Evolutionary conservation across 2,329 filamentous ascomycete genomes (phyloP).

Genomic region (Phyllosticta paracitricarpa): DNA sequence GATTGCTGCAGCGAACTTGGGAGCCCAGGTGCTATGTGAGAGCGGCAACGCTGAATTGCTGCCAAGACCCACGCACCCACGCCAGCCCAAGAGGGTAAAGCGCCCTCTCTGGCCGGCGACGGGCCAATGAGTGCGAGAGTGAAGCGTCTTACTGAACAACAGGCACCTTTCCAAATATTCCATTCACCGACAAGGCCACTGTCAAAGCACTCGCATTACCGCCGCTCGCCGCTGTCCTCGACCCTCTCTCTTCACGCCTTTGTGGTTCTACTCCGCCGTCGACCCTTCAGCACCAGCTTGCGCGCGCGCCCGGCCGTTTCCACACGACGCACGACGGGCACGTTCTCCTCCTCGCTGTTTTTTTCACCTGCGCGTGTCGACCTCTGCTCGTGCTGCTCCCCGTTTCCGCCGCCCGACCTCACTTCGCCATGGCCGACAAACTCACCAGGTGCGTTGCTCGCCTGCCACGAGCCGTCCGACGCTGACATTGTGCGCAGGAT

Average conservation of each 20-base stretch:
- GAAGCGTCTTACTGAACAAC: background rate
- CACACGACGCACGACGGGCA: slow-evolving; percentile 3
- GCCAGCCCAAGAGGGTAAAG: no score
- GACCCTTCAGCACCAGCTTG: slow-evolving; percentile 1
- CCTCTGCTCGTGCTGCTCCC: background rate
- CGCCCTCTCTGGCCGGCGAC: no score
- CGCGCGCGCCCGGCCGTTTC: background rate
- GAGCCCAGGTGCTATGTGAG: background rate
- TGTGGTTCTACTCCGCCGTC: slow-evolving; percentile 1
- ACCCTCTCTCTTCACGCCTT: background rate
- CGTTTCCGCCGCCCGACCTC: background rate
- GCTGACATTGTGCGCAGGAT: slow-evolving; percentile 51
- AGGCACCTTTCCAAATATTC: background rate
- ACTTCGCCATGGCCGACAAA: slow-evolving; percentile 70
- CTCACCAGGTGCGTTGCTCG: slow-evolving; percentile 66
- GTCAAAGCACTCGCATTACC: slow-evolving; percentile 7
- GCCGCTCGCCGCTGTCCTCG: slow-evolving; percentile 5
- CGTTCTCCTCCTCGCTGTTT: background rate
- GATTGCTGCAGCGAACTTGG: background rate
- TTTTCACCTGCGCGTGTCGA: background rate
- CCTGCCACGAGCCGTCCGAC: background rate
- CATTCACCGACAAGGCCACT: slow-evolving; percentile 9
- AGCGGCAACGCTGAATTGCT: background rate
- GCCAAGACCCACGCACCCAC: no score
- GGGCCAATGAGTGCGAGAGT: background rate